A percentile compares a stretch with the other conserved stretches of the same genome.
These are phyloP conservation scores for Edaphochlamys debaryana DNA, from an alignment of 139 green algal genomes.

Conservation along the genomic window DNA sequence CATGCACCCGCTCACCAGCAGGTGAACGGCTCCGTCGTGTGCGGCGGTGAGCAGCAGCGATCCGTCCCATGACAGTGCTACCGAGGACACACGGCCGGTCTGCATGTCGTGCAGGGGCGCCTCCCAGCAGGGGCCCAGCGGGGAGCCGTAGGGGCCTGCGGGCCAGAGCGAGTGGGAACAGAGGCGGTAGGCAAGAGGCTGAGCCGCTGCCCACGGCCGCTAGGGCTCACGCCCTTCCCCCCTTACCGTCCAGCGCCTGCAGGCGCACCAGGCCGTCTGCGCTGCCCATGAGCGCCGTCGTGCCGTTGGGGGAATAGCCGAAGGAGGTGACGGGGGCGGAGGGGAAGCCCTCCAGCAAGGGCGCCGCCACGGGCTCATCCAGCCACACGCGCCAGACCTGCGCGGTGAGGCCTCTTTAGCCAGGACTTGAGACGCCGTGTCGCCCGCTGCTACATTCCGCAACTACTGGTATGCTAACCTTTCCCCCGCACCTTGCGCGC, in stretches of 20 bases:
- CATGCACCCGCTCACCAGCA: constrained; percentile 47
- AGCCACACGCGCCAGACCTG: constrained; percentile 31
- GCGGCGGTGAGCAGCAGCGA: constrained; percentile 66
- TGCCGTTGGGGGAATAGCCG: constrained; percentile 14
- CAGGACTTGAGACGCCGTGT: no score
- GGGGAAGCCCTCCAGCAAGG: constrained; percentile 8
- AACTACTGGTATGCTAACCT: no score
- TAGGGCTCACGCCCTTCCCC: background rate
- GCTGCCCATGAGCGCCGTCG: constrained; percentile 44
- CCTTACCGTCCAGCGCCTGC: constrained; percentile 16
- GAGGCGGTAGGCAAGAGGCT: background rate
- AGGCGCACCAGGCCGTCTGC: constrained; percentile 51
- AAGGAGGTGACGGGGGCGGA: constrained; percentile 38
- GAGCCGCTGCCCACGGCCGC: background rate
- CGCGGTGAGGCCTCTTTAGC: no score
- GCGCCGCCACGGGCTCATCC: background rate
- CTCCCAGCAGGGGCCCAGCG: constrained; percentile 50
- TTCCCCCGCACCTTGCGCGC: constrained; percentile 28
- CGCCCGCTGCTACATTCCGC: no score
- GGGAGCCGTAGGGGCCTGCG: background rate
- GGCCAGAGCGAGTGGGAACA: background rate
- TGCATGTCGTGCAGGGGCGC: constrained; percentile 66
- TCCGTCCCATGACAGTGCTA: constrained; percentile 74
- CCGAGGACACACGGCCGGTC: constrained; percentile 52
- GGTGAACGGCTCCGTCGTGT: constrained; percentile 58